Percentiles rank a stretch among this genome's conserved stretches.
These are phyloP conservation scores for Sporodiniella umbellata DNA, from an alignment of 371 early-diverging fungal species.

Conservation along the genomic window DNA sequence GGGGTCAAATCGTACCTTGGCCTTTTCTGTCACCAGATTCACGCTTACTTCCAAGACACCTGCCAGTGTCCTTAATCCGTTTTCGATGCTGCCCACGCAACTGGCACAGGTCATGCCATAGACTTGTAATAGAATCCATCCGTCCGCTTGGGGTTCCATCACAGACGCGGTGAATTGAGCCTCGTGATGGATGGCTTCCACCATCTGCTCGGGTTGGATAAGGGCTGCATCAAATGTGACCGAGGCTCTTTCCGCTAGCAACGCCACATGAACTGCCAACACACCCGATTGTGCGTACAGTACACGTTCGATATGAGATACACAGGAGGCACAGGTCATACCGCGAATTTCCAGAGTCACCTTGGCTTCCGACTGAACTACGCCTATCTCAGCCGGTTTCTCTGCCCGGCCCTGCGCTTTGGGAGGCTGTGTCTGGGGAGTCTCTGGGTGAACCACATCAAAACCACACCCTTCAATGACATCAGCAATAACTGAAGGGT, in stretches of 20 bases:
- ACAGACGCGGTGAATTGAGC: constrained; percentile 46
- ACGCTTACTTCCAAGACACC: constrained; percentile 73
- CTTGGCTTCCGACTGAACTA: neutral
- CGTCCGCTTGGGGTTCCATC: constrained; percentile 8
- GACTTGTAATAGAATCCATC: constrained; percentile 65
- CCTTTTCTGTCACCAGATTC: constrained; percentile 73
- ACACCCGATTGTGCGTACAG: constrained; percentile 31
- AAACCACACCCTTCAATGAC: constrained; percentile 41
- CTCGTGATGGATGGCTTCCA: constrained; percentile 42
- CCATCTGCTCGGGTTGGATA: constrained; percentile 18
- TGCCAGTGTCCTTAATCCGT: constrained; percentile 46
- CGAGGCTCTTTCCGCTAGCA: constrained; percentile 1
- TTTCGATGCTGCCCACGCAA: constrained; percentile 77
- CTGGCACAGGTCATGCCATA: constrained; percentile 91
- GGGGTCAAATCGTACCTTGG: constrained; percentile 29
- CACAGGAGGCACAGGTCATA: constrained; percentile 84
- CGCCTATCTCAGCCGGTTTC: constrained; percentile 13
- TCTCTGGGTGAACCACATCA: constrained; percentile 21
- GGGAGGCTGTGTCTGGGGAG: constrained; percentile 25
- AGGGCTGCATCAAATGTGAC: neutral
- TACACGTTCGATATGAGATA: constrained; percentile 66
- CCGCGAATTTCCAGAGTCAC: constrained; percentile 41
- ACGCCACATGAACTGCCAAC: neutral
- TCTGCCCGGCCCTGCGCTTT: neutral
- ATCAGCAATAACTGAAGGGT: constrained; percentile 20